Evolutionary conservation across 345 rosid species (phyloP).

Genomic region (Populus euphratica): DNA sequence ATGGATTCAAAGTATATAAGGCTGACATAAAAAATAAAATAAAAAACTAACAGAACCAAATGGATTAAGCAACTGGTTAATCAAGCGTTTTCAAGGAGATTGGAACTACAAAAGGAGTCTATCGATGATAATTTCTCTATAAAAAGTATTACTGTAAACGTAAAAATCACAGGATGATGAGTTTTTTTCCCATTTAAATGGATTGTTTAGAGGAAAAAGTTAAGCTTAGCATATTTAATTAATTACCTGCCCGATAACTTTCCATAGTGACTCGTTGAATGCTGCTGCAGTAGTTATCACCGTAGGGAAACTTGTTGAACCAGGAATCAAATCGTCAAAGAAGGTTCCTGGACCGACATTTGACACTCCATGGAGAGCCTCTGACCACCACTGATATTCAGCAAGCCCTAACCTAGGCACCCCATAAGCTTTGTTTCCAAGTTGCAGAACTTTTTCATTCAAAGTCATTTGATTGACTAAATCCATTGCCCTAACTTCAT

Average conservation of each 20-base stretch:
- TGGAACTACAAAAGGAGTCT: too few relatives aligned
- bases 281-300: conserved; percentile 37
- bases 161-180: too few relatives aligned
- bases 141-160: too few relatives aligned
- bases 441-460: conserved; percentile 30
- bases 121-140: too few relatives aligned
- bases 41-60: too few relatives aligned
- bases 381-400: conserved; percentile 47
- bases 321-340: conserved; percentile 29
- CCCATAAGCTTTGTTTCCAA: conserved; percentile 25
- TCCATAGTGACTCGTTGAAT: conserved; percentile 42
- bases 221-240: background rate
- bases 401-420: conserved; percentile 38
- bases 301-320: conserved; percentile 44
- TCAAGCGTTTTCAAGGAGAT: too few relatives aligned
- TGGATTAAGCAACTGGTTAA: too few relatives aligned
- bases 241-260: conserved; percentile 36
- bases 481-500: conserved; percentile 29
- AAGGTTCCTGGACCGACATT: conserved; percentile 31
- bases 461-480: conserved; percentile 34
- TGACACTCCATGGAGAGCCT: conserved; percentile 49
- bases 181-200: too few relatives aligned
- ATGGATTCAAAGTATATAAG: background rate
- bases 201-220: too few relatives aligned
- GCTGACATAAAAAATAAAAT: background rate